A percentile compares a stretch with the other conserved stretches of the same genome.
These are phyloP conservation scores for Epithele typhae DNA, from an alignment of 768 basidiomycete genomes.

Conservation along the genomic window DNA sequence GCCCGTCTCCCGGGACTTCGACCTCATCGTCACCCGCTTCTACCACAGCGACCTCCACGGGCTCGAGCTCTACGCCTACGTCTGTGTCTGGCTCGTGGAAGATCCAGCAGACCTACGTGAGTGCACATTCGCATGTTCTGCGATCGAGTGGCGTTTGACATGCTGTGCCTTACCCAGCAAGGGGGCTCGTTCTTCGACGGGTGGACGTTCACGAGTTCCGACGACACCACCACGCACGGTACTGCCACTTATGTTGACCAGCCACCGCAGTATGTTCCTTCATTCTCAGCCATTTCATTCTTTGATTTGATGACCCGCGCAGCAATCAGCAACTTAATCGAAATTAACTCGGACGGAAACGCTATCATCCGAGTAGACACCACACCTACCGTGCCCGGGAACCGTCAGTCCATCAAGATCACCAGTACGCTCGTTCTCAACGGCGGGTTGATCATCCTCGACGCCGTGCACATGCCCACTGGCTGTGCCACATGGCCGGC, in stretches of 20 bases:
- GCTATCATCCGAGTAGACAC: slow-evolving; percentile 90
- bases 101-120: slow-evolving; percentile 53
- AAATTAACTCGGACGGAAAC: slow-evolving; percentile 66
- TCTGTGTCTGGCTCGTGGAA: slow-evolving; percentile 33
- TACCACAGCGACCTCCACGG: slow-evolving; percentile 1
- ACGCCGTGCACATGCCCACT: slow-evolving; percentile 84
- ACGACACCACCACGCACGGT: slow-evolving; percentile 74
- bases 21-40: slow-evolving; percentile 1
- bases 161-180: slow-evolving; percentile 30
- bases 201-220: slow-evolving; percentile 65
- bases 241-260: slow-evolving; percentile 63
- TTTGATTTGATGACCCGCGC: slow-evolving; percentile 4
- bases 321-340: slow-evolving; percentile 57
- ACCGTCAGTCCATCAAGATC: slow-evolving; percentile 76
- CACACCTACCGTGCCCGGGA: slow-evolving; percentile 62
- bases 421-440: slow-evolving; percentile 56
- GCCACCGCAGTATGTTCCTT: slow-evolving; percentile 56
- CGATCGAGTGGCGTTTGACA: neutral
- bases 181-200: slow-evolving; percentile 78
- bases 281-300: no score
- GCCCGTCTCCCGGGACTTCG: no score
- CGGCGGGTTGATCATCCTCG: slow-evolving; percentile 72
- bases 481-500: slow-evolving; percentile 86
- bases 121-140: slow-evolving; percentile 18
- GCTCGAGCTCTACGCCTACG: slow-evolving; percentile 1